phyloP scores from a whole-genome alignment of 2,329 filamentous ascomycete species.

The Sporothrix mexicana region DNA sequence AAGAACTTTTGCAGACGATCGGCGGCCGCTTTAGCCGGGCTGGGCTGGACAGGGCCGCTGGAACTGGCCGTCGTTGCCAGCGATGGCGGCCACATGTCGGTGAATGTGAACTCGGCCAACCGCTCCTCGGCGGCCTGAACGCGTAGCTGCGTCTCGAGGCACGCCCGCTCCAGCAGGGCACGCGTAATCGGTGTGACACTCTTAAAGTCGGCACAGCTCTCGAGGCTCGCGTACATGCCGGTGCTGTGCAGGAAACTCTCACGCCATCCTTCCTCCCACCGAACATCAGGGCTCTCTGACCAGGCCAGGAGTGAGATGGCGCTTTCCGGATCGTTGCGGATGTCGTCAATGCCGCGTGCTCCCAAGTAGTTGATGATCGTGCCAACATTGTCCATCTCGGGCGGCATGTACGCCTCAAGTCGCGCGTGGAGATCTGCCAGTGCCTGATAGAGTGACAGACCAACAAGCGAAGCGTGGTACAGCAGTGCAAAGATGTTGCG shows the following conservation, averaged over 20 bases:
- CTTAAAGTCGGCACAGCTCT: conserved; percentile 61
- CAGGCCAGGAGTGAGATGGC: conserved; percentile 69
- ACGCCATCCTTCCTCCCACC: conserved; percentile 70
- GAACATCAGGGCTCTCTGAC: conserved; percentile 66
- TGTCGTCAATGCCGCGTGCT: conserved; percentile 66
- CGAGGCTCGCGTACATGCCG: conserved; percentile 65
- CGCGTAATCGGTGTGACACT: conserved; percentile 65
- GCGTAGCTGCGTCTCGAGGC: conserved; percentile 65
- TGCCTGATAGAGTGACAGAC: conserved; percentile 66
- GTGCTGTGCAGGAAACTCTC: conserved; percentile 71
- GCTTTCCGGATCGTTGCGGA: conserved; percentile 63
- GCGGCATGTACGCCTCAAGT: conserved; percentile 63
- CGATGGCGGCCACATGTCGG: conserved; percentile 63
- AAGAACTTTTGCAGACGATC: conserved; percentile 68
- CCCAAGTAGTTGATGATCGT: conserved; percentile 67
- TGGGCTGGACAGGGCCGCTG: conserved; percentile 42
- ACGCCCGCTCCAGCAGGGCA: conserved; percentile 66
- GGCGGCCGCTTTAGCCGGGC: conserved; percentile 59
- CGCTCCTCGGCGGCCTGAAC: conserved; percentile 67
- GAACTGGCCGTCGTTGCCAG: conserved; percentile 42
- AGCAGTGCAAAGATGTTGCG: conserved; percentile 72
- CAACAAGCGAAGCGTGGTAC: conserved; percentile 68
- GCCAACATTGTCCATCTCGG: conserved; percentile 61
- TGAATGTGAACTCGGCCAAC: conserved; percentile 64
- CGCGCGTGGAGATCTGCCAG: conserved; percentile 66